phyloP scores from a whole-genome alignment of 116 monocot species.

The Posidonia oceanica region DNA sequence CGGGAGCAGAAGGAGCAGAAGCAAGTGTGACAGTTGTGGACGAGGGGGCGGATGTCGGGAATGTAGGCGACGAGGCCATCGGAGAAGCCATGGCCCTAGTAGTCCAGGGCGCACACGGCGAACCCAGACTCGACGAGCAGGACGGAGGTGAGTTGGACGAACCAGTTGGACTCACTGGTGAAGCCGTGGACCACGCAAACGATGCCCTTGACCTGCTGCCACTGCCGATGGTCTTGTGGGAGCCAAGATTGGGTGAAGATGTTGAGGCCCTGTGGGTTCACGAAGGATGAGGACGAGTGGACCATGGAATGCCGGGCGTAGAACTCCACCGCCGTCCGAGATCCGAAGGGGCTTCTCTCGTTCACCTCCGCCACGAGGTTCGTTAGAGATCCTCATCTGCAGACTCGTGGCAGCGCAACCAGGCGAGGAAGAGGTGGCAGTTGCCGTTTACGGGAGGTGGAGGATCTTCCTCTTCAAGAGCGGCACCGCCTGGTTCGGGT shows the following conservation, averaged over 20 bases:
- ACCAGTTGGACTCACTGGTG: too few species aligned
- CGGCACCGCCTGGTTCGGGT: too few species aligned
- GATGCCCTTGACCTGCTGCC: too few species aligned
- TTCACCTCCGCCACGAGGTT: slow-evolving; percentile 70
- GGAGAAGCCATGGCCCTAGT: slow-evolving; percentile 94
- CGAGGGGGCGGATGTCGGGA: slow-evolving; percentile 74
- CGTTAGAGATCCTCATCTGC: too few species aligned
- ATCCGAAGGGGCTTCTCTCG: slow-evolving; percentile 70
- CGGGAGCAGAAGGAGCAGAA: slow-evolving; percentile 55
- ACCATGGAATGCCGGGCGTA: slow-evolving; percentile 67
- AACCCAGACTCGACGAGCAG: slow-evolving; percentile 62
- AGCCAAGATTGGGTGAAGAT: slow-evolving; percentile 98
- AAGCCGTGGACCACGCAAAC: too few species aligned
- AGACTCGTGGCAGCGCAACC: too few species aligned
- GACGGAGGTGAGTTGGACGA: slow-evolving; percentile 42
- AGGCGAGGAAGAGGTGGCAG: too few species aligned
- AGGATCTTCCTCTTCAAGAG: too few species aligned
- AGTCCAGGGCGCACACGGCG: slow-evolving; percentile 78
- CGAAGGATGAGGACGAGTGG: slow-evolving; percentile 68
- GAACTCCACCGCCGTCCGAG: slow-evolving; percentile 56
- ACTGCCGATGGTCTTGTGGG: too few species aligned
- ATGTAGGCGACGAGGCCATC: slow-evolving; percentile 61
- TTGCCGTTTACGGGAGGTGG: too few species aligned
- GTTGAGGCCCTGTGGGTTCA: slow-evolving; percentile 54
- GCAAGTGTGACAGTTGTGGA: slow-evolving; percentile 65